phyloP scores from a whole-genome alignment of 352 stramenopile genomes.

The Thraustotheca clavata region DNA sequence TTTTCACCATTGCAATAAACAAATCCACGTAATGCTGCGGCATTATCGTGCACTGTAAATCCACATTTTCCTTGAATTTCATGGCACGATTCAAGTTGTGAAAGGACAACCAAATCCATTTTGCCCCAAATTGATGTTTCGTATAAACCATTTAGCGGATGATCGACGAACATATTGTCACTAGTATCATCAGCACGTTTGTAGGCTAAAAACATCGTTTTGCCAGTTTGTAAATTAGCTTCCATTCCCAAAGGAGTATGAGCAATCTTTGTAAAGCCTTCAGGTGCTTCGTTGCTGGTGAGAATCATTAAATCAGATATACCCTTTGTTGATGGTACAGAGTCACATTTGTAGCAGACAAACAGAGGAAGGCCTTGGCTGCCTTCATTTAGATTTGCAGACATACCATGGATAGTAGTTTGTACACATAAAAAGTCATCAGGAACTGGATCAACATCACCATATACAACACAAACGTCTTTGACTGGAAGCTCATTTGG shows the following conservation, averaged over 20 bases:
- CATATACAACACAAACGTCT: constrained; percentile 79
- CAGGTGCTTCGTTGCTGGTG: constrained; percentile 41
- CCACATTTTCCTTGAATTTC: constrained; percentile 65
- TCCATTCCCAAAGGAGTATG: constrained; percentile 83
- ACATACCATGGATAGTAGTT: constrained; percentile 52
- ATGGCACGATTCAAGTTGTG: constrained; percentile 37
- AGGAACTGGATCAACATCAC: constrained; percentile 73
- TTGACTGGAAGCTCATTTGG: constrained; percentile 28
- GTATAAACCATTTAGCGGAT: constrained; percentile 68
- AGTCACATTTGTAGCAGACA: constrained; percentile 58
- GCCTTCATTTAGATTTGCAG: constrained; percentile 78
- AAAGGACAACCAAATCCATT: constrained; percentile 48
- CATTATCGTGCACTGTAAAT: constrained; percentile 51
- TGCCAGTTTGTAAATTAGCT: constrained; percentile 78
- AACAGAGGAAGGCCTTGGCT: constrained; percentile 68
- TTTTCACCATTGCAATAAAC: constrained; percentile 30
- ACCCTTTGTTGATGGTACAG: constrained; percentile 9
- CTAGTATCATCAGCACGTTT: constrained; percentile 45
- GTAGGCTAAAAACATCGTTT: constrained; percentile 69
- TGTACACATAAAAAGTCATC: constrained; percentile 68
- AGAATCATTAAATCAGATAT: background rate
- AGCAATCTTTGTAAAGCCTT: constrained; percentile 73
- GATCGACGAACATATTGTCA: constrained; percentile 50
- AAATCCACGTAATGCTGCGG: constrained; percentile 36
- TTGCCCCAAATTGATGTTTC: constrained; percentile 50